Evolutionary conservation across 2,329 filamentous ascomycete genomes (phyloP), one percentile per base, ranked within the genome.

Genomic region (Aspergillus ochraceoroseus): DNA sequence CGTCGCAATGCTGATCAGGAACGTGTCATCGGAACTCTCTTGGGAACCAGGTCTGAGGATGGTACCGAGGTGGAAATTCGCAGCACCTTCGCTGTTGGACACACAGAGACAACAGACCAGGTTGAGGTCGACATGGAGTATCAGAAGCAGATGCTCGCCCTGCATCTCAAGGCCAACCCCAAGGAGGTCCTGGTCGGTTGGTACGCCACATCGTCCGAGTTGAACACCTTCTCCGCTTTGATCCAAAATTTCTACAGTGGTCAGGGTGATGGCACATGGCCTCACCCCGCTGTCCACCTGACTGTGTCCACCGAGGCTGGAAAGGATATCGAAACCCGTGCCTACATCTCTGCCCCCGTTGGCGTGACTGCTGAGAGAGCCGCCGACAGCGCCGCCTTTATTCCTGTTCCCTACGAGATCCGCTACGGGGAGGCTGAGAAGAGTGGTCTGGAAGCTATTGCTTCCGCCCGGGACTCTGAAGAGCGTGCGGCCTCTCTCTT

Each of bases 121-220:
- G 92, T 98, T 59, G 92, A 98, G 71, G 92, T 98, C 51, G 92
- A 98, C 66, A 94, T 98, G 77, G 92, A 98, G 71, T 98, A 96
- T 71, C 92, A 98, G 73, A 96, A 96, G 79, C 89, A 90, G 69
- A 98, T 98, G 92, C 82, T 96, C 43, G 84, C 86, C 45, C 75
- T 98, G 57, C 90, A 95, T 66, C 81, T 96, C 55, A 90, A 90
- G 71, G 90, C 89, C 43, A 85, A 88, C 67, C 92, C 92, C 35
- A 87, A 88, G 69, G 92, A 98, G 70, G 81, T 88, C 39, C 79
- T 98, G 44, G 84, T 98, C 48, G 92, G 92, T 61, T 98, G 92
- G 92, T 98, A 98, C 73, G 94, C 92, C 50, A 98, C 92, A 34
- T 89, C 85, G 62, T 83, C 87, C 66, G 90, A 96, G 71, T 80